Evolutionary conservation across 768 basidiomycete species (phyloP), one percentile per base, ranked within the genome.

Genomic region (Lentinula sp.): DNA sequence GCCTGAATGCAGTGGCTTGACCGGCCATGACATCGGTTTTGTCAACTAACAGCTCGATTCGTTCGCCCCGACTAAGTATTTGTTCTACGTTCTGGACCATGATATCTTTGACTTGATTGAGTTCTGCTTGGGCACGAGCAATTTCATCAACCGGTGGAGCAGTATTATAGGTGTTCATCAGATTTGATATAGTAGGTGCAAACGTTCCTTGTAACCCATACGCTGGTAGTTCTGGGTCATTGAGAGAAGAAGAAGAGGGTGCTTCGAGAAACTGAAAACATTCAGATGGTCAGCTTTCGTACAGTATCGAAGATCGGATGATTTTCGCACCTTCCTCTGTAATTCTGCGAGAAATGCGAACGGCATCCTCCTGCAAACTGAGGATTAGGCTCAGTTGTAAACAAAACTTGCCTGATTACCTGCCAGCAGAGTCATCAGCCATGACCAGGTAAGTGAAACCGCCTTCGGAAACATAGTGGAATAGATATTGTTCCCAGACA

Each of bases 61-160:
- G 82, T 73, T 99, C 97, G 23, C 97, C 97, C 41, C 97, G 82
- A 57, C 85, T 89, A 45, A 99, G 83, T 64, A 98, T 96, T 72
- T 95, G 91, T 75, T 98, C 94, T 64, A 98, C 95, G 71, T 98
- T 98, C 74, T 98, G 92, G 55, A 98, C 95, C 95, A 97, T 96
- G 74, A 97, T 93, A 68, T 95, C 89, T 72, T 97, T 98, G 51
- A 97, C 91, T 66, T 93, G 91, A 62, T 86, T 85, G 45, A 94
- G 80, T 72, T 98, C 95, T 4, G 83, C 82, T 70, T 95, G 95
- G 5, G 96, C 96, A 63, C 93, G 90, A 18, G 88, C 78, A 60
- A 98, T 85, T 63, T 95, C 93, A 71, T 99, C 97, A 7, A 80
- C 73, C 41, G 93, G 95, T 15, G 95, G 95, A 8, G 85, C 76